These are phyloP conservation scores for Nemania sp. DNA, from an alignment of 2,329 filamentous ascomycete genomes.

Conservation along the genomic window DNA sequence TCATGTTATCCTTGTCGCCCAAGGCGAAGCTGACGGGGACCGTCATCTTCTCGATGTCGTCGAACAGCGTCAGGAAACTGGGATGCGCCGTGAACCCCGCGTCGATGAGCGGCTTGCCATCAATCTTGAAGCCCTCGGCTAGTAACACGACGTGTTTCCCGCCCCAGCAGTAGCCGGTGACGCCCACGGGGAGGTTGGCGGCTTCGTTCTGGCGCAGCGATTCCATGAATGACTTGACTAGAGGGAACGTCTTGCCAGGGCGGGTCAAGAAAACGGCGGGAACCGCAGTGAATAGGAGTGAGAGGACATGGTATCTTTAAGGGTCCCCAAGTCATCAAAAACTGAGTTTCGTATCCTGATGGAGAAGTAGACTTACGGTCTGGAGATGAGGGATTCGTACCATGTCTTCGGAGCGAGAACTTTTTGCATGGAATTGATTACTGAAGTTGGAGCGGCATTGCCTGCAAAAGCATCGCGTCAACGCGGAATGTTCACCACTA, in stretches of 20 bases:
- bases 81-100: constrained; percentile 60
- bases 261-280: constrained; percentile 43
- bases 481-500: not conserved
- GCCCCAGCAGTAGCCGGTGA: constrained; percentile 68
- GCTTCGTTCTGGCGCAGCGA: constrained; percentile 41
- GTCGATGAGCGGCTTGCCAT: constrained; percentile 50
- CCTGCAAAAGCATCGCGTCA: constrained; percentile 20
- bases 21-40: constrained; percentile 53
- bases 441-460: constrained; percentile 37
- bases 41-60: constrained; percentile 51
- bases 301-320: constrained; percentile 29
- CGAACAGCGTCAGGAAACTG: constrained; percentile 51
- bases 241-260: constrained; percentile 40
- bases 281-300: constrained; percentile 35
- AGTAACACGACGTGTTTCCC: constrained; percentile 59
- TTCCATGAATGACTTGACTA: constrained; percentile 45
- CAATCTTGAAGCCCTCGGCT: constrained; percentile 40
- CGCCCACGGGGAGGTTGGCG: constrained; percentile 48
- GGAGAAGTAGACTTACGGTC: constrained; percentile 36
- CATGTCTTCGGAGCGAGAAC: constrained; percentile 31
- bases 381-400: constrained; percentile 31
- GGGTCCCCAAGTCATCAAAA: not conserved
- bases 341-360: no score
- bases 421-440: constrained; percentile 39
- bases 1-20: constrained; percentile 49